Conservation (phyloP, 805 yeast species). For the Ogataea nonfermentans region DNA sequence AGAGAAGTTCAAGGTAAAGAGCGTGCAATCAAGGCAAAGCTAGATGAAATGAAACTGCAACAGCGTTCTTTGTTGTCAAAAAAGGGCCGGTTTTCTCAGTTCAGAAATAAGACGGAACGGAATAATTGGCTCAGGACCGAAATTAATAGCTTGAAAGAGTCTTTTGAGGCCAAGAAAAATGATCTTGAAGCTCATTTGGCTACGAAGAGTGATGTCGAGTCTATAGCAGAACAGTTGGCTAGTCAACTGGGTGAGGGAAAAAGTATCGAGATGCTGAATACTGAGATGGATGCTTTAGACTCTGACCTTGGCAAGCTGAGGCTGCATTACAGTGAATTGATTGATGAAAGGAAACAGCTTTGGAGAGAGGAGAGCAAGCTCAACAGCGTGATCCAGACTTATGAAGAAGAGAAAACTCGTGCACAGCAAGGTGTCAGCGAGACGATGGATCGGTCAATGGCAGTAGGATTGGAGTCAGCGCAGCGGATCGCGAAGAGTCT, state of each 20-base stretch:
- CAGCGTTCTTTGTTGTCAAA: constrained; percentile 67
- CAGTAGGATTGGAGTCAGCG: constrained; percentile 69
- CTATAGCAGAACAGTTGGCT: constrained; percentile 37
- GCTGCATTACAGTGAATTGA: constrained; percentile 40
- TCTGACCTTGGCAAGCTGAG: constrained; percentile 35
- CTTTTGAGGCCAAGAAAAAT: constrained; percentile 14
- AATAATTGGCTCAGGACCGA: constrained; percentile 64
- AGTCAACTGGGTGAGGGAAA: constrained; percentile 13
- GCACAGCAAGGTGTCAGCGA: constrained; percentile 63
- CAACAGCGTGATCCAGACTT: constrained; percentile 53
- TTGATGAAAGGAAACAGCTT: constrained; percentile 65
- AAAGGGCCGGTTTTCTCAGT: constrained; percentile 65
- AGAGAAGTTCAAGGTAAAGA: constrained; percentile 42
- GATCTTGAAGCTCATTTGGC: constrained; percentile 9
- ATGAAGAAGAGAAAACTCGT: constrained; percentile 50
- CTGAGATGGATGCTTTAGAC: constrained; percentile 35
- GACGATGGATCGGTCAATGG: constrained; percentile 71
- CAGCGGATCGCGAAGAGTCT: constrained; percentile 58
- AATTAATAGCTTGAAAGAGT: constrained; percentile 37
- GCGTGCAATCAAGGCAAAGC: constrained; percentile 36
- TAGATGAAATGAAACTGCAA: constrained; percentile 42
- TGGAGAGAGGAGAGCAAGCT: constrained; percentile 80
- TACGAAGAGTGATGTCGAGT: constrained; percentile 29
- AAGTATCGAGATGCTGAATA: constrained; percentile 9
- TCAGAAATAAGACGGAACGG: constrained; percentile 54